A percentile compares a stretch with the other conserved stretches of the same genome.
Conservation (phyloP, 306 rosid species). For the Corylus americana region DNA sequence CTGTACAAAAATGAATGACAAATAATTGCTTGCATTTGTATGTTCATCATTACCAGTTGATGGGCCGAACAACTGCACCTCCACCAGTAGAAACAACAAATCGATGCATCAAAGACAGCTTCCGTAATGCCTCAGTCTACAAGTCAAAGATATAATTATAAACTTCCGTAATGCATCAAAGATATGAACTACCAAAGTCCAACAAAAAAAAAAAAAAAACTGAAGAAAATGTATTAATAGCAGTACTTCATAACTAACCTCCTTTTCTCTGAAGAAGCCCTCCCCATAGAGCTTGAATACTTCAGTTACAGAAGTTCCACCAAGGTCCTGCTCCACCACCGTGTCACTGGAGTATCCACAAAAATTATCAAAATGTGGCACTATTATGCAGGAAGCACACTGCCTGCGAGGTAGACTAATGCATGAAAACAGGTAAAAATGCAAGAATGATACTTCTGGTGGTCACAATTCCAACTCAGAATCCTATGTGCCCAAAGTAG, state of each 20-base stretch:
- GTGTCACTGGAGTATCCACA: slow-evolving; percentile 63
- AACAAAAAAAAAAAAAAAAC: slow-evolving; percentile 24
- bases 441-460: neutral
- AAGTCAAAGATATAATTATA: slow-evolving; percentile 24
- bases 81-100: slow-evolving; percentile 93
- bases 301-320: slow-evolving; percentile 76
- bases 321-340: slow-evolving; percentile 70
- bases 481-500: slow-evolving; percentile 15
- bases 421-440: slow-evolving; percentile 15
- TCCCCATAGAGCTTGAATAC: slow-evolving; percentile 86
- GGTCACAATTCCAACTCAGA: slow-evolving; percentile 24
- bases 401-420: slow-evolving; percentile 15
- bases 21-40: slow-evolving; percentile 8
- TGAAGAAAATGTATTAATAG: slow-evolving; percentile 7
- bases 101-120: slow-evolving; percentile 62
- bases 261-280: slow-evolving; percentile 76
- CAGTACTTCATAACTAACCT: slow-evolving; percentile 58
- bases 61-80: slow-evolving; percentile 80
- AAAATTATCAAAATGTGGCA: slow-evolving; percentile 25
- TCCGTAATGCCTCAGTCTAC: slow-evolving; percentile 73
- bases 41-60: slow-evolving; percentile 66
- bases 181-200: slow-evolving; percentile 9
- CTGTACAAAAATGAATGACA: slow-evolving; percentile 1
- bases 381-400: slow-evolving; percentile 27
- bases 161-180: neutral